Evolutionary conservation across 2,329 filamentous ascomycete genomes (phyloP).

Genomic region (Ascochyta fabae): DNA sequence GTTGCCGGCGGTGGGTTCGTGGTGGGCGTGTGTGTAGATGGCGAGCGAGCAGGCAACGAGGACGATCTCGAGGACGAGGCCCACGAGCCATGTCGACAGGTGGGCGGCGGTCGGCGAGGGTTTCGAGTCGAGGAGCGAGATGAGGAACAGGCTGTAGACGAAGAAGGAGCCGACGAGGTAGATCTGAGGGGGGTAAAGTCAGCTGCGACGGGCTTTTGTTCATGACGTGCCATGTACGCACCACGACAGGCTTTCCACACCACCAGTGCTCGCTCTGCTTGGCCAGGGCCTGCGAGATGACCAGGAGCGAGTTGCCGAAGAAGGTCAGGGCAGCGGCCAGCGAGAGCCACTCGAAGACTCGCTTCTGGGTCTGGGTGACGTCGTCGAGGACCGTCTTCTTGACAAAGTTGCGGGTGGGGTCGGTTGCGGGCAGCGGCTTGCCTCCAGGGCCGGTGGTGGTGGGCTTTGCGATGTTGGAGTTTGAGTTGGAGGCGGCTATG

Average conservation of each 20-base stretch:
- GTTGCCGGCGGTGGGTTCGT: slow-evolving; percentile 61
- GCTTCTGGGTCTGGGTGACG: slow-evolving; percentile 71
- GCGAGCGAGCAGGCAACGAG: slow-evolving; percentile 73
- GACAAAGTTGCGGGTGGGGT: slow-evolving; percentile 51
- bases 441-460: slow-evolving; percentile 79
- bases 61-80: slow-evolving; percentile 73
- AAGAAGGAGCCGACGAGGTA: slow-evolving; percentile 86
- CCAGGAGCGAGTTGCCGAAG: slow-evolving; percentile 73
- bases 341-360: slow-evolving; percentile 77
- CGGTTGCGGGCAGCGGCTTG: slow-evolving; percentile 78
- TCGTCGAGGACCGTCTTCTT: slow-evolving; percentile 58
- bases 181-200: slow-evolving; percentile 62
- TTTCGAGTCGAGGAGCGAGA: slow-evolving; percentile 83
- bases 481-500: slow-evolving; percentile 58
- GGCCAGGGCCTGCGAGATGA: slow-evolving; percentile 76
- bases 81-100: slow-evolving; percentile 77
- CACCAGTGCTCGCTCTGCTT: slow-evolving; percentile 74
- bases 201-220: not conserved
- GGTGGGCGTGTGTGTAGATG: slow-evolving; percentile 72
- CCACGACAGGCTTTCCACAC: slow-evolving; percentile 79
- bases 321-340: slow-evolving; percentile 76
- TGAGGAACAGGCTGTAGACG: slow-evolving; percentile 82
- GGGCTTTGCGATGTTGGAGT: slow-evolving; percentile 54
- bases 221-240: slow-evolving; percentile 54
- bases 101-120: slow-evolving; percentile 82